Percentiles rank a stretch among this genome's conserved stretches.
Evolutionary conservation across 2,329 filamentous ascomycete genomes (phyloP).

Genomic region (Magnaporthiopsis rhizophila): DNA sequence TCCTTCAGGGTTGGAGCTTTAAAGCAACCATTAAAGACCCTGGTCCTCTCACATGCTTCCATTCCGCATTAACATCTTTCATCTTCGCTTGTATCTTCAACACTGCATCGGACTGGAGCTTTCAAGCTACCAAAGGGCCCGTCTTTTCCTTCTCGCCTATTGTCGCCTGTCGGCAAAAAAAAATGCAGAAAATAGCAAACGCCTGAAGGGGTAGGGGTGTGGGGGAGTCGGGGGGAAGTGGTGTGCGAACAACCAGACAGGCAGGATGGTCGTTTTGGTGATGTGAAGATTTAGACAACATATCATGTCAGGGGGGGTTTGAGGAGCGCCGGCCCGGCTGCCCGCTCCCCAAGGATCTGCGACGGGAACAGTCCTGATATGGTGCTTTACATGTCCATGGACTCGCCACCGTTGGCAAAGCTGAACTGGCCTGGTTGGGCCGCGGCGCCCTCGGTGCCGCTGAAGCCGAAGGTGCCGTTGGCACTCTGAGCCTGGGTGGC

Average conservation of each 20-base stretch:
- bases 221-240: constrained; percentile 1
- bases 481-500: constrained; percentile 58
- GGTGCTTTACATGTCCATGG: constrained; percentile 54
- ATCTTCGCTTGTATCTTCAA: constrained; percentile 7
- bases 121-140: constrained; percentile 57
- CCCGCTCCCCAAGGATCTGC: background rate
- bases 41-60: constrained; percentile 22
- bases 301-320: background rate
- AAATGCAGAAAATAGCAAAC: constrained; percentile 17
- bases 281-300: background rate
- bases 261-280: background rate
- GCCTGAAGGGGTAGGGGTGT: constrained; percentile 9
- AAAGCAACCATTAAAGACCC: constrained; percentile 41
- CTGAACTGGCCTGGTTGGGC: constrained; percentile 78
- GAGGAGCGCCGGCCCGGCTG: background rate
- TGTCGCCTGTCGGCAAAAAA: constrained; percentile 6
- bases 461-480: constrained; percentile 74
- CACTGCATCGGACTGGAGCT: constrained; percentile 47
- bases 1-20: constrained; percentile 36
- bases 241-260: too few relatives aligned
- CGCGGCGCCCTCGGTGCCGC: constrained; percentile 48
- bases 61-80: constrained; percentile 17
- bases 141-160: constrained; percentile 16
- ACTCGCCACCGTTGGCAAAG: constrained; percentile 68
- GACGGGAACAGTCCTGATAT: background rate